Evolutionary conservation across 495 filamentous ascomycete species (phyloP), one percentile per base, ranked within the genome.

Genomic region (Echria macrotheca): DNA sequence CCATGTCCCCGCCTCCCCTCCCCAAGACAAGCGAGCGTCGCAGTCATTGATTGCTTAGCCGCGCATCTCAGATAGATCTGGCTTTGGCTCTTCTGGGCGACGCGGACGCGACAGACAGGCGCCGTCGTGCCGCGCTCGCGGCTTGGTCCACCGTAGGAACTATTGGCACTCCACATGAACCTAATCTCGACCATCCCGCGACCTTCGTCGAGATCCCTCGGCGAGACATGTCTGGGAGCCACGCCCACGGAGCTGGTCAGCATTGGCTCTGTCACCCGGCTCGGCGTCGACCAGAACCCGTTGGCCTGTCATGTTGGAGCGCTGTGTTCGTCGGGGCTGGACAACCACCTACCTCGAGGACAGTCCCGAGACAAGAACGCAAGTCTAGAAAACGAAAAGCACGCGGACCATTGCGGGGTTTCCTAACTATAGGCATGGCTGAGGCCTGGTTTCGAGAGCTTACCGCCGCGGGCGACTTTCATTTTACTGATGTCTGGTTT

Each of bases 21-120:
- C n/a, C n/a, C n/a, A n/a, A 49, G 53, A 18, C 54, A 22, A 48
- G 24, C 8, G 38, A 52, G 46, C 36, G 12, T 1, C 21, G 41
- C 53, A 57, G 57, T 55, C 53, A 47, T 49, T 51, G 50, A 57
- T 59, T 47, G 44, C 41, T 47, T 65, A 60, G 62, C 56, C 62
- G 60, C 62, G 59, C 57, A 58, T 21, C 39, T 50, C 42, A 22
- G 42, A 40, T 33, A 29, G 17, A 35, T 15, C 40, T 24, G 3
- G 24, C 21, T 31, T 46, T 18, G 44, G 44, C 44, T 28, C 9
- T 21, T 23, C 10, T 14, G 41, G 41, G 25, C 38, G 38, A 9
- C 37, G 37, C 6, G 11, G 14, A 19, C 28, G 43, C 17, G 19
- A 22, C 35, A 26, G 26, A 50, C 38, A 23, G 25, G 37, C 48